Percentiles rank a stretch among this genome's conserved stretches.
Evolutionary conservation across 2,329 filamentous ascomycete species (phyloP).

Genomic region (Pyrenochaeta sp.): DNA sequence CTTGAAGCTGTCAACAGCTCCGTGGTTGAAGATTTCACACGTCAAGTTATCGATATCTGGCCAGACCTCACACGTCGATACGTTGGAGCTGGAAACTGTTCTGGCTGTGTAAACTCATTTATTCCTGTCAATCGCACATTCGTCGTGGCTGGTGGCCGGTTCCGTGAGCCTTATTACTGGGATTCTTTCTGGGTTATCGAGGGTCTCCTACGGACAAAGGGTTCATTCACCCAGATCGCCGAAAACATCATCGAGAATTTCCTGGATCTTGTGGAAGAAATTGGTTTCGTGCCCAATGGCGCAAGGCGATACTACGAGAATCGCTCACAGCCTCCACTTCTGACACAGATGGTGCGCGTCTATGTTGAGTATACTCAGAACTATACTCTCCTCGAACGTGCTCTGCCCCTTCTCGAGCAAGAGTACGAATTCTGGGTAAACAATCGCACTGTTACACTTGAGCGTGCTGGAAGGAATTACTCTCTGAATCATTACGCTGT

Average conservation of each 20-base stretch:
- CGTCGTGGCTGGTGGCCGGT: slow-evolving; percentile 74
- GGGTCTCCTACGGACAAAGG: slow-evolving; percentile 69
- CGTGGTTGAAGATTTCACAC: slow-evolving; percentile 66
- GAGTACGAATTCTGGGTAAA: slow-evolving; percentile 69
- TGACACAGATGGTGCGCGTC: slow-evolving; percentile 70
- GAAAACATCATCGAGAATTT: slow-evolving; percentile 75
- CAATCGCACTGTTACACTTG: slow-evolving; percentile 66
- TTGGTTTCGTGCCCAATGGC: slow-evolving; percentile 73
- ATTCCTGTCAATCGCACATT: slow-evolving; percentile 72
- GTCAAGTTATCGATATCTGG: slow-evolving; percentile 73
- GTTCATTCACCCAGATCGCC: slow-evolving; percentile 68
- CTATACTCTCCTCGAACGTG: slow-evolving; percentile 65
- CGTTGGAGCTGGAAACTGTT: slow-evolving; percentile 57
- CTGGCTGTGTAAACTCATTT: slow-evolving; percentile 69
- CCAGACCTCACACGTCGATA: slow-evolving; percentile 71
- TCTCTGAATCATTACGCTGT: slow-evolving; percentile 68
- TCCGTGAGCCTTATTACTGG: slow-evolving; percentile 76
- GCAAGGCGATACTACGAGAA: slow-evolving; percentile 73
- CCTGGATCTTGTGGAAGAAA: slow-evolving; percentile 69
- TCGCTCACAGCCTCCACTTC: slow-evolving; percentile 70
- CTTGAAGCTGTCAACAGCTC: slow-evolving; percentile 63
- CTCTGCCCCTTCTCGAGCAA: slow-evolving; percentile 67
- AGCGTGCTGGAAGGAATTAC: slow-evolving; percentile 58
- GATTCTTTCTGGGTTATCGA: slow-evolving; percentile 74
- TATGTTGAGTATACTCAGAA: slow-evolving; percentile 73